Percentiles rank a stretch among this genome's conserved stretches.
Evolutionary conservation across 2,329 filamentous ascomycete species (phyloP).

Genomic region (Ustulina deusta): DNA sequence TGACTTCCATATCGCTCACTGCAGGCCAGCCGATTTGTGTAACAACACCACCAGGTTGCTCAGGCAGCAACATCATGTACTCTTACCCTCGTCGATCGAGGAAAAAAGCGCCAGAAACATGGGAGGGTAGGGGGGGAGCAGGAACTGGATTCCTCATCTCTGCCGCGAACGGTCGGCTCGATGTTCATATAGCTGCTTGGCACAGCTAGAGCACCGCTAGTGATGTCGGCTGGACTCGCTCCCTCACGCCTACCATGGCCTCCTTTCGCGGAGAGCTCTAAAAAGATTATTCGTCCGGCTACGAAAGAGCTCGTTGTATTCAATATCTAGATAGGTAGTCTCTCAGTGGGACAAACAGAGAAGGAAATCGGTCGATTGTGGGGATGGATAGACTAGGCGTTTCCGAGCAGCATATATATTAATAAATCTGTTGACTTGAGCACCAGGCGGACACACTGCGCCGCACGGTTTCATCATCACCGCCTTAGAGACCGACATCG

Average conservation of each 20-base stretch:
- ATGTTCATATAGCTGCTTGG: conserved; percentile 29
- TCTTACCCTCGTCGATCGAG: conserved; percentile 33
- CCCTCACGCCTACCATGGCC: conserved; percentile 13
- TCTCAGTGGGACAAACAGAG: conserved; percentile 37
- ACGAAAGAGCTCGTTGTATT: conserved; percentile 29
- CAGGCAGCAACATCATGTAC: conserved; percentile 40
- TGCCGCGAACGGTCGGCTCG: conserved; percentile 20
- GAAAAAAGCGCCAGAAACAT: conserved; percentile 12
- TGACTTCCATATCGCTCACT: conserved; percentile 23
- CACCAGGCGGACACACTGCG: neutral
- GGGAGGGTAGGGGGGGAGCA: neutral
- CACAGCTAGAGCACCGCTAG: conserved; percentile 30
- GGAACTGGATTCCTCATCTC: conserved; percentile 34
- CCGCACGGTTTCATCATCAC: neutral
- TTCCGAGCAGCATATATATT: conserved; percentile 38
- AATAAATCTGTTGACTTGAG: conserved; percentile 36
- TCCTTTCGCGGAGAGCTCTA: conserved; percentile 1
- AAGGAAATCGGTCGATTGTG: conserved; percentile 30
- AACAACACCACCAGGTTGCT: conserved; percentile 36
- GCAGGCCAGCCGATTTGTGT: conserved; percentile 38
- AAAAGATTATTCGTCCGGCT: conserved; percentile 37
- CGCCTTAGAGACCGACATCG: neutral
- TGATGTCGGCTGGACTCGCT: conserved; percentile 23
- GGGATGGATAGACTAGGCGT: conserved; percentile 35
- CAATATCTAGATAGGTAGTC: conserved; percentile 37